Evolutionary conservation across 305 asterid genomes (phyloP).

Genomic region (Plantago coronopus): DNA sequence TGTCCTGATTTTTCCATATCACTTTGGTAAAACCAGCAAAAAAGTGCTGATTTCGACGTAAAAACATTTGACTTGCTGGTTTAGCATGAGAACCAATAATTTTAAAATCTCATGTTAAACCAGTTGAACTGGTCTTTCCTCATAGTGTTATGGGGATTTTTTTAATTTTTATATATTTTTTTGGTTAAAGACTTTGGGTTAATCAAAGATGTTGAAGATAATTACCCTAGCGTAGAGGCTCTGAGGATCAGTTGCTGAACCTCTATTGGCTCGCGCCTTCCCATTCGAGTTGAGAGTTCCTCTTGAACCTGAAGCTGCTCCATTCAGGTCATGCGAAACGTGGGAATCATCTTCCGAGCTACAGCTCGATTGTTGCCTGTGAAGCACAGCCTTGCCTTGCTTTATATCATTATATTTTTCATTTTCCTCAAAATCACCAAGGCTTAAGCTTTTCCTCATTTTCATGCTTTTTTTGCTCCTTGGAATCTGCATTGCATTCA

Average conservation of each 20-base stretch:
- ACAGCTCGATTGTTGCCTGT: constrained; percentile 33
- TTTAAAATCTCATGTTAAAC: background rate
- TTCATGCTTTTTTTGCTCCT: constrained; percentile 40
- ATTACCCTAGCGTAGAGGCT: constrained; percentile 64
- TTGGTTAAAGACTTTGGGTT: background rate
- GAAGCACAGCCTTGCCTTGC: constrained; percentile 12
- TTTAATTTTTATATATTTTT: too few relatives aligned
- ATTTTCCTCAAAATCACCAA: constrained; percentile 20
- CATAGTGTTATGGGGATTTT: too few relatives aligned
- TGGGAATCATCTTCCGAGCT: constrained; percentile 44
- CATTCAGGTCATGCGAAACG: constrained; percentile 33
- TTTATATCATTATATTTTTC: constrained; percentile 8
- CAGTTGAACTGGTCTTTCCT: too few relatives aligned
- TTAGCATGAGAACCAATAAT: background rate
- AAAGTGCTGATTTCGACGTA: background rate
- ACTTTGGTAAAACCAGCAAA: background rate
- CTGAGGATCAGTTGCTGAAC: constrained; percentile 52
- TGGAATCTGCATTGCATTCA: constrained; percentile 30
- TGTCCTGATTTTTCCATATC: background rate
- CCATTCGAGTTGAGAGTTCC: constrained; percentile 22
- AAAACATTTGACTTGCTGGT: background rate
- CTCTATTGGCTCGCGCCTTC: constrained; percentile 41
- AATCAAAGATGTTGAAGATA: background rate
- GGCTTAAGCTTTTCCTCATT: constrained; percentile 26
- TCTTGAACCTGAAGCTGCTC: constrained; percentile 27